Percentiles rank a stretch among this genome's conserved stretches.
These are phyloP conservation scores for Aspergillus tanneri DNA, from an alignment of 2,329 filamentous ascomycete species.

Conservation along the genomic window DNA sequence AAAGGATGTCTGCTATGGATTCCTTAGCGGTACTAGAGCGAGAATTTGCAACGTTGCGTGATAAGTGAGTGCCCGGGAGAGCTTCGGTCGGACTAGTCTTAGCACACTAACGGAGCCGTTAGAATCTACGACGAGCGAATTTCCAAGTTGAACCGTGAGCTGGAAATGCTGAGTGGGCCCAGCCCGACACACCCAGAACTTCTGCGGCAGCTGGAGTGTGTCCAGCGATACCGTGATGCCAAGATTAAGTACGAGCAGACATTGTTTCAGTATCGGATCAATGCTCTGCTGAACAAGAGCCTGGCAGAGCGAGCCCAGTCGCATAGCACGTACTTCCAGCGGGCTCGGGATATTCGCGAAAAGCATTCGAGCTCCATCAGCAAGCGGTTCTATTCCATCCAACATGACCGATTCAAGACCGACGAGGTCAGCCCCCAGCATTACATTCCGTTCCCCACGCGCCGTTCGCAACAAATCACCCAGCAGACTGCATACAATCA, in stretches of 20 bases:
- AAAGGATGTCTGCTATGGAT: constrained; percentile 76
- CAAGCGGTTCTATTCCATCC: constrained; percentile 88
- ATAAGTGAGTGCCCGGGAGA: constrained; percentile 44
- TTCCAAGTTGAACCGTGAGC: constrained; percentile 70
- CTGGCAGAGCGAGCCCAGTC: constrained; percentile 81
- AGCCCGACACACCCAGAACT: constrained; percentile 82
- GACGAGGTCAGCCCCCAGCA: constrained; percentile 80
- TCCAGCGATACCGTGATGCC: constrained; percentile 77
- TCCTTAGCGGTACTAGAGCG: constrained; percentile 78
- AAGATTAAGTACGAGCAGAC: constrained; percentile 74
- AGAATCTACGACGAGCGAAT: constrained; percentile 89
- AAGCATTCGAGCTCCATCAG: constrained; percentile 75
- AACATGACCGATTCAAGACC: constrained; percentile 77
- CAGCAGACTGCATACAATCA: constrained; percentile 92
- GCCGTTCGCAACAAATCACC: constrained; percentile 71
- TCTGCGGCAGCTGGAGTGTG: constrained; percentile 81
- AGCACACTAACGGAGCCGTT: constrained; percentile 7
- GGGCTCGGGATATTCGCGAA: constrained; percentile 78
- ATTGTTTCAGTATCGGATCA: constrained; percentile 70
- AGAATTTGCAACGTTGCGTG: constrained; percentile 82
- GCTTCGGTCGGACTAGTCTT: not conserved
- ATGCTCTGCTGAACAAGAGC: constrained; percentile 70
- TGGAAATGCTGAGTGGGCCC: constrained; percentile 58
- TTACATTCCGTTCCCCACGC: constrained; percentile 74
- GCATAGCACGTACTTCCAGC: constrained; percentile 87